A percentile compares a stretch with the other conserved stretches of the same genome.
Evolutionary conservation across 495 filamentous ascomycete species (phyloP).

Genomic region (Podospora anserina): DNA sequence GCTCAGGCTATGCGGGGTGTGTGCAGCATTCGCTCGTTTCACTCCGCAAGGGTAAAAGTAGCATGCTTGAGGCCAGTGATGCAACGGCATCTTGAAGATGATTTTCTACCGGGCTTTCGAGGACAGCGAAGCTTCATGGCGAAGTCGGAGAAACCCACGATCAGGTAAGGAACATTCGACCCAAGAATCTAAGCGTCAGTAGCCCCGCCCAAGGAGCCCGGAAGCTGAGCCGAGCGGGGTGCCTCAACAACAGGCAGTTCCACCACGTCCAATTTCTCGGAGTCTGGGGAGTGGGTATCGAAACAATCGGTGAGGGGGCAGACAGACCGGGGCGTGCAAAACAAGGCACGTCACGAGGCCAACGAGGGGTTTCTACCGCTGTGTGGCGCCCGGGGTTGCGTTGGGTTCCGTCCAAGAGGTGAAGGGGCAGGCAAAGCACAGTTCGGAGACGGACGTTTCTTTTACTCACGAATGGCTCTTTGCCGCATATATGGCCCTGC

Average conservation of each 20-base stretch:
- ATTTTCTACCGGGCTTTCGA: too few relatives aligned
- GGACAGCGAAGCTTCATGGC: not conserved
- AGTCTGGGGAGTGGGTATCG: constrained; percentile 18
- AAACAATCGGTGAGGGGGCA: constrained; percentile 14
- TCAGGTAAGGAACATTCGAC: constrained; percentile 4
- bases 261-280: constrained; percentile 25
- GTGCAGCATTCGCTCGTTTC: not conserved
- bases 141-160: not conserved
- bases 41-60: not conserved
- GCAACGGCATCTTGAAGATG: not conserved
- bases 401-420: not conserved
- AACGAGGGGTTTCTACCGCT: constrained; percentile 5
- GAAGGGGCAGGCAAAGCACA: not conserved
- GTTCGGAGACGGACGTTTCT: not conserved
- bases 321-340: constrained; percentile 15
- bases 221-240: constrained; percentile 23
- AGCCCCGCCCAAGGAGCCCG: constrained; percentile 12
- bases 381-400: constrained; percentile 8
- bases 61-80: not conserved
- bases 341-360: constrained; percentile 31
- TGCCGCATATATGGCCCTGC: not conserved
- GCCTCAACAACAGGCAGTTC: constrained; percentile 9
- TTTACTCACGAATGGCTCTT: not conserved
- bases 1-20: constrained; percentile 6
- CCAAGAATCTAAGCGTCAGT: constrained; percentile 2